Conservation (phyloP, 495 filamentous ascomycete genomes). For the Filosporella fistucella region DNA sequence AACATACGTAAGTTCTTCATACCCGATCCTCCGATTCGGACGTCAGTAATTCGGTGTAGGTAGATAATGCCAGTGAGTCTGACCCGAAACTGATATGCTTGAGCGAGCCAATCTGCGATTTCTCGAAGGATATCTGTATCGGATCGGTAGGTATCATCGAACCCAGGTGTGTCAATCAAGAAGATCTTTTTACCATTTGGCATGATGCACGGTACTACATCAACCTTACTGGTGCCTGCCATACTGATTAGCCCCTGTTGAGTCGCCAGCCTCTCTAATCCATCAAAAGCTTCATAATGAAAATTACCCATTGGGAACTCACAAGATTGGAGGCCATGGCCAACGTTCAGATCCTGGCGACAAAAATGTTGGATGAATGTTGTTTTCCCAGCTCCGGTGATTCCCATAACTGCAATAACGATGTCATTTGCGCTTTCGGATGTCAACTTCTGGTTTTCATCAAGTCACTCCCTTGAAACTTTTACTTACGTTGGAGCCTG, state of each 20-base stretch:
- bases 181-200: conserved; percentile 14
- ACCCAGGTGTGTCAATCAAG: conserved; percentile 41
- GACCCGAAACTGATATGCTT: conserved; percentile 16
- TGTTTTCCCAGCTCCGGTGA: conserved; percentile 34
- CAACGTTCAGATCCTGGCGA: conserved; percentile 2
- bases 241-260: background rate
- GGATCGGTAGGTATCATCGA: conserved; percentile 32
- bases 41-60: conserved; percentile 32
- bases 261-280: background rate
- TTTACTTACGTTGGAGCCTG: conserved; percentile 7
- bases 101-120: conserved; percentile 26
- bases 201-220: conserved; percentile 1
- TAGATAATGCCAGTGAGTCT: conserved; percentile 30
- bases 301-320: background rate
- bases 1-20: conserved; percentile 33
- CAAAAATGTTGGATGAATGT: conserved; percentile 27
- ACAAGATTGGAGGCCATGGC: conserved; percentile 13
- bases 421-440: conserved; percentile 11
- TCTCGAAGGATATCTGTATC: conserved; percentile 35
- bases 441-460: conserved; percentile 1
- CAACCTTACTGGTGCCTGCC: conserved; percentile 9
- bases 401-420: conserved; percentile 31
- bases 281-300: background rate
- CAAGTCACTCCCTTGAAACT: background rate
- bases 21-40: conserved; percentile 23